These are phyloP conservation scores for Rugonectria rugulosa DNA, from an alignment of 2,329 filamentous ascomycete species.

Conservation along the genomic window DNA sequence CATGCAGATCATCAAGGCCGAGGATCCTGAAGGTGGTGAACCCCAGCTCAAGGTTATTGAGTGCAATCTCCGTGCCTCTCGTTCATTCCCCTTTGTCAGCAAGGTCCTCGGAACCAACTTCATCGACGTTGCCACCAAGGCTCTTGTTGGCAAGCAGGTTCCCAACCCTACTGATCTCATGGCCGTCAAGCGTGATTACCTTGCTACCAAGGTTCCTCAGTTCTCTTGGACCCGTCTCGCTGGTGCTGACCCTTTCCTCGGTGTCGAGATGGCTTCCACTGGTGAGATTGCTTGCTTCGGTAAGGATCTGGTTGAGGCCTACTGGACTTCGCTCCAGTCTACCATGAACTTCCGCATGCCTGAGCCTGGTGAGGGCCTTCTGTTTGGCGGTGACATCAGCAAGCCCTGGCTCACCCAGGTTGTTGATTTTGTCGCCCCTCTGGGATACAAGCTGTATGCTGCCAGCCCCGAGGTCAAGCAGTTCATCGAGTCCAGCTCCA, in stretches of 20 bases:
- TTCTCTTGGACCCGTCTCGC: slow-evolving; percentile 99
- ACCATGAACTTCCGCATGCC: slow-evolving; percentile 99
- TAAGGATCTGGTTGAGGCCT: slow-evolving; percentile 93
- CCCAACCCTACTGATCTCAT: slow-evolving; percentile 89
- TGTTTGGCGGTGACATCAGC: slow-evolving; percentile 85
- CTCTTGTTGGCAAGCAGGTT: slow-evolving; percentile 84
- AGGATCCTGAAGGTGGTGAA: slow-evolving; percentile 76
- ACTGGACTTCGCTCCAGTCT: slow-evolving; percentile 95
- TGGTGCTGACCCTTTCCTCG: slow-evolving; percentile 95
- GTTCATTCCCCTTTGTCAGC: slow-evolving; percentile 97
- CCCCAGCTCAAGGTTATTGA: slow-evolving; percentile 93
- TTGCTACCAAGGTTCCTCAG: slow-evolving; percentile 97
- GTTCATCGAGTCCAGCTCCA: slow-evolving; percentile 76
- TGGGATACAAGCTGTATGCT: slow-evolving; percentile 94
- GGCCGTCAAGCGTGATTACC: slow-evolving; percentile 86
- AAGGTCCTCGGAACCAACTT: slow-evolving; percentile 98
- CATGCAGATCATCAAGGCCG: slow-evolving; percentile 99
- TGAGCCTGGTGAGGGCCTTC: slow-evolving; percentile 90
- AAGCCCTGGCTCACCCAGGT: slow-evolving; percentile 78
- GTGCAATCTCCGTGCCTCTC: slow-evolving; percentile 96
- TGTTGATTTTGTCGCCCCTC: slow-evolving; percentile 84
- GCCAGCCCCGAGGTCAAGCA: slow-evolving; percentile 82
- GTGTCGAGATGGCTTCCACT: slow-evolving; percentile 96
- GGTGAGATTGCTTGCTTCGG: slow-evolving; percentile 99
- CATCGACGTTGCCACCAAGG: slow-evolving; percentile 93